Base-by-base conservation (phyloP, 2,329 filamentous ascomycete species). In the Sporothrix humicola region DNA sequence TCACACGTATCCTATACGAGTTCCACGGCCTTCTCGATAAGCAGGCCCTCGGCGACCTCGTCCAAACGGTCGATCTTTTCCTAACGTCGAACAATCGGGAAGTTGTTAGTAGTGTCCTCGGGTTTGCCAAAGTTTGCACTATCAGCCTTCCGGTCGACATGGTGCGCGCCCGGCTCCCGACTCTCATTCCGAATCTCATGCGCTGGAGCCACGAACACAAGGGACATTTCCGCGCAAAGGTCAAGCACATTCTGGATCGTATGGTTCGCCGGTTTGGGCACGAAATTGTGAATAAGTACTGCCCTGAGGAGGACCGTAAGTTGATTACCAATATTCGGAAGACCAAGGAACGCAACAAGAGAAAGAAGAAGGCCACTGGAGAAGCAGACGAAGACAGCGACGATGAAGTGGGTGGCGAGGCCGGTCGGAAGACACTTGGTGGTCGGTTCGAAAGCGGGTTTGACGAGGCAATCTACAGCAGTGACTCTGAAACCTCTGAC, bases 141-240 rank as follows among this genome's bases (percentile, higher is more conserved):
- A 94, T 98, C 78, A 91, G 93, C 74, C 85, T 98, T 44, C 94
- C 95, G 0, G 89, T 90, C 56, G 89, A 92, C 6, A 86, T 97
- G 76, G 91, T 99, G 85, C 87, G 91, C 50, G 91, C 93, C 4
- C 90, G 94, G 31, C 88, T 99, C 50, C 84, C 87, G 46, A 90
- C 90, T 0, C 87, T 99, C 66, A 89, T 99, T 1, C 93, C 95
- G 3, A 97, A 97, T 82, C 86, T 98, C 23, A 93, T 98, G 86
- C 90, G 95, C 58, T 99, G 96, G 95, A 95, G 93, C 80, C 94
- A 98, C 82, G 96, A 99, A 83, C 97, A 99, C 86, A 98, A 98
- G 85, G 94, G 94, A 13, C 94, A 97, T 81, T 96, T 99, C 85
- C 94, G 95, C 79, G 91, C 93, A 69, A 99, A 98, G 85, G 95